A percentile compares a stretch with the other conserved stretches of the same genome.
Conservation (phyloP, 1,284 basidiomycete species). For the Salmacisia buchloeana region DNA sequence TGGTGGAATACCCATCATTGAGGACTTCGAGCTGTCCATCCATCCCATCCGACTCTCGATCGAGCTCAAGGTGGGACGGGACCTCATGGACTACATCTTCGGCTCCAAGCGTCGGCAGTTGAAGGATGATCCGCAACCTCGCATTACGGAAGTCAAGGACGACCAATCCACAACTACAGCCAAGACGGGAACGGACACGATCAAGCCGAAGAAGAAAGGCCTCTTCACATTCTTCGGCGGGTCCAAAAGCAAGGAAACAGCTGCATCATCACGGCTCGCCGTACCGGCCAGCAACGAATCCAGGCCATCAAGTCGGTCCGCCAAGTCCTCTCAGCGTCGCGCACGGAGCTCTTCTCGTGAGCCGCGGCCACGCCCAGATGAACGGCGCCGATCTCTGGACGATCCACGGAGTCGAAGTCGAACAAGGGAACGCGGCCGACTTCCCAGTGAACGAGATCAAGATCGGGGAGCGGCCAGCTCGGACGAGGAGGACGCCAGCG, state of each 20-base stretch:
- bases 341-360: background rate
- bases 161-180: background rate
- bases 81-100: conserved; percentile 84
- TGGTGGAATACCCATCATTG: conserved; percentile 86
- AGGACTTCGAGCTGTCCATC: conserved; percentile 72
- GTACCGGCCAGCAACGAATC: too few relatives aligned
- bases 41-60: conserved; percentile 71
- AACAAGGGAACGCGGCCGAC: background rate
- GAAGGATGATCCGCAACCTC: conserved; percentile 23
- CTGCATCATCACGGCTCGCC: background rate
- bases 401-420: background rate
- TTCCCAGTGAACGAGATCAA: background rate
- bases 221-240: background rate
- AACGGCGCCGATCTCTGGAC: background rate
- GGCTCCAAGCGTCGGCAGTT: conserved; percentile 43
- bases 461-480: background rate
- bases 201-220: background rate
- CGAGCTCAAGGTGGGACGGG: conserved; percentile 71
- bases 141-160: background rate
- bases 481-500: background rate
- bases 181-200: background rate
- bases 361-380: background rate
- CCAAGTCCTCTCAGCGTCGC: background rate
- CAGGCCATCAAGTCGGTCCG: too few relatives aligned
- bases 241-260: background rate